Percentiles rank a stretch among this genome's conserved stretches.
Conservation (phyloP, 495 filamentous ascomycete genomes). For the Penicillium robsamsonii region DNA sequence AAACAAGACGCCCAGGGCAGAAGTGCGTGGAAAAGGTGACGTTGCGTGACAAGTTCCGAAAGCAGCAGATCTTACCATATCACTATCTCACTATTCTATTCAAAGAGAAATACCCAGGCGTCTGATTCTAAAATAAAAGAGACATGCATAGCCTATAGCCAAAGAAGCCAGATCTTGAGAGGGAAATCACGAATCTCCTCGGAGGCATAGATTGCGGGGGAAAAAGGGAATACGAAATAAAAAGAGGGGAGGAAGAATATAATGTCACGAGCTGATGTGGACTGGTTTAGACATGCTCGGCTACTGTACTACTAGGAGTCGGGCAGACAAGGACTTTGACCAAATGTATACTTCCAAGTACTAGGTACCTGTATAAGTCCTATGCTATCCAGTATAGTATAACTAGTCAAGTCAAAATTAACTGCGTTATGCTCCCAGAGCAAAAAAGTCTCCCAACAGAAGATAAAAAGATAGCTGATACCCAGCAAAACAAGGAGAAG, state of each 20-base stretch:
- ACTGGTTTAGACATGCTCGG: background rate
- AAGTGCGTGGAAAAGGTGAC: slow-evolving; percentile 2
- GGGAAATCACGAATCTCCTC: background rate
- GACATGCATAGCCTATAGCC: background rate
- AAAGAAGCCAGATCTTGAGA: background rate
- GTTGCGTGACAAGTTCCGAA: slow-evolving; percentile 3
- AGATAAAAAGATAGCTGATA: background rate
- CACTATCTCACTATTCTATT: background rate
- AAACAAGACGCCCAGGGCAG: background rate
- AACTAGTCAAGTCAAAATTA: background rate
- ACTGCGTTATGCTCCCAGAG: background rate
- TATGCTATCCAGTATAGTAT: background rate
- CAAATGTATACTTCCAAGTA: background rate
- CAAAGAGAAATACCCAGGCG: background rate
- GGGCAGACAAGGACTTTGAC: slow-evolving; percentile 1
- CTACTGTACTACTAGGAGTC: slow-evolving; percentile 9
- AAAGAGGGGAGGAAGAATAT: background rate
- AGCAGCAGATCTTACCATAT: slow-evolving; percentile 1
- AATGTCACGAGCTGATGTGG: slow-evolving; percentile 11
- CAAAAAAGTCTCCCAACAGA: background rate
- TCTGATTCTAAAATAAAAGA: background rate
- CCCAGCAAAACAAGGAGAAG: background rate
- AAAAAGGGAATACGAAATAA: background rate
- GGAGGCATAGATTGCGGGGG: background rate
- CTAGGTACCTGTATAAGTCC: background rate